Base-by-base conservation (phyloP, 148 eudicot genomes). In the Beta vulgaris region DNA sequence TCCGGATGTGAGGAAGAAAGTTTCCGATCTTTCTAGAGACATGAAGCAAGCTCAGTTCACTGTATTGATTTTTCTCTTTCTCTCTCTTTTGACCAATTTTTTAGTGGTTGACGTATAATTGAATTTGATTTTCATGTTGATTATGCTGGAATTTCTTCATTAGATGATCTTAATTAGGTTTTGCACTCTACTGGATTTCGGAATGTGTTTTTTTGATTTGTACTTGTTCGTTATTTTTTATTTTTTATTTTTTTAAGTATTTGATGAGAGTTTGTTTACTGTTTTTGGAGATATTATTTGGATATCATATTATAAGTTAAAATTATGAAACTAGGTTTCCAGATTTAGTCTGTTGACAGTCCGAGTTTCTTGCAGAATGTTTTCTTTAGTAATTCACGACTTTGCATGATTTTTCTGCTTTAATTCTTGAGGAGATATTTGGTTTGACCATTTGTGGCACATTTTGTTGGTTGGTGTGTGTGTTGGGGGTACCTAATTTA, bases 1-100 rank as follows among this genome's bases (percentile, higher is more conserved):
- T 62, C 37, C 82, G 0, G 93, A 89, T 72, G 83, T 89, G 46
- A 58, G 82, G 49, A 87, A 82, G 78, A 89, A 85, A 66, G 84
- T 89, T 67, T 72, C 85, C 7, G 89, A 89, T 73, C 86, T 89
- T 29, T 87, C 88, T 34, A 77, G 81, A 32, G 93, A 87, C 28
- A 87, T 89, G 93, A 89, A 89, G 53, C 87, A 67, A 69, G 85
- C 89, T 73, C 87, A 85, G 57, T 89, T 85, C 75, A 71, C 44
- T 40, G 93, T 87, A 77, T n/a, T n/a, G n/a, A 8, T 40, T 61
- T 65, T 7, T 73, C 59, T 55, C 65, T 9, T 28, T 19, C 25
- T 46, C 29, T 34, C 1, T 72, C 11, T 36, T 23, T 44, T 1
- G 19, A 14, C 0, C 28, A 21, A 0, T 37, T 48, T 49, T 64